Evolutionary conservation across 805 yeast genomes (phyloP), one percentile per base, ranked within the genome.

Genomic region (Sugiyamaella chiloensis): DNA sequence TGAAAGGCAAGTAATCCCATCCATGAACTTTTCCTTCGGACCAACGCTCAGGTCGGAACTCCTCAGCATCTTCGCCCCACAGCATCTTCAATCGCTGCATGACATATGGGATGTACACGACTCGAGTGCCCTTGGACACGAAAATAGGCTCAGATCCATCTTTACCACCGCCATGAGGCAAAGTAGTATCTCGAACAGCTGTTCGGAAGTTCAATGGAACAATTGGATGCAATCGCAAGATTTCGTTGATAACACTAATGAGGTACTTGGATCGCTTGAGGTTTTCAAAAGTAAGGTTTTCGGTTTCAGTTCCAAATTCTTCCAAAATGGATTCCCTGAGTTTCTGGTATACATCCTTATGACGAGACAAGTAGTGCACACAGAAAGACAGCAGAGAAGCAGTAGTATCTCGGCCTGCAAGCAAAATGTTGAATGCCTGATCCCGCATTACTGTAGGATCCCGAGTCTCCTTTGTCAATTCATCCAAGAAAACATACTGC

Each of bases 361-460:
- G 60, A 46, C 74, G 65, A n/a, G 76, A 70, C 44, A 76, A 66
- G 56, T 75, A 75, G 53, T 61, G 73, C 44, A 75, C 63, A 20
- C 70, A 58, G 58, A 69, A 74, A 11, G 77, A 68, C 49, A 76
- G 66, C 34, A 74, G 63, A 3, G 75, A 71, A 6, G 81, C 80
- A 11, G 81, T 76, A 37, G 81, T 76, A 56, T 77, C 81, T 54
- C 81, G 68, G 34, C 80, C 81, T 19, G 81, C 81, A 20, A 76
- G 60, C 51, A 76, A 64, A 46, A 77, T 71, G 57, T 74, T 76
- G 60, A 76, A 65, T 35, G 75, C 66, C 61, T 77, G 80, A 58
- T 74, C 78, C 44, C 80, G 67, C 49, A 76, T 71, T 16, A 69
- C 67, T 45, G 52, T 61, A 16, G 76, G 75, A 54, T 77, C 73